Base-by-base conservation (phyloP, 768 basidiomycete genomes). In the Auricularia sp. region DNA sequence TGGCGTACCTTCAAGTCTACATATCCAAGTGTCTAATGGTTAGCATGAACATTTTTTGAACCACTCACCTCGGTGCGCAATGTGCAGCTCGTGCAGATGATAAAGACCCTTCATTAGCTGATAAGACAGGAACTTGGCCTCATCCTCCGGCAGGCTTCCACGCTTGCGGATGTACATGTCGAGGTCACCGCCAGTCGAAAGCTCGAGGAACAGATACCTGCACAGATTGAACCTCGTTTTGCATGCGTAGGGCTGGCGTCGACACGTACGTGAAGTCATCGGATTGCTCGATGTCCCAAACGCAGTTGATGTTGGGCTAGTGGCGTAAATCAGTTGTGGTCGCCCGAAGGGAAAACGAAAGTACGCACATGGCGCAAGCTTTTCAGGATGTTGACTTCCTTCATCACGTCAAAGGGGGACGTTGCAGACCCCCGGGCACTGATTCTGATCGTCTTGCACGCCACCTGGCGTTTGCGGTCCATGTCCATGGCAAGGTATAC, bases 111-210 rank as follows among this genome's bases (percentile, higher is more conserved):
- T 80, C n/a, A 92, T 74, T 21, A 92, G 74, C 73, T 93, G 91
- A 69, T 83, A 92, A 80, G 88, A 88, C 63, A 91, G 85, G 71
- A 90, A 93, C 74, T 92, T 91, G 6, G 87, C 85, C 74, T 93
- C 91, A 16, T 88, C 87, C 76, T 92, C 89, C 67, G 84, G 85
- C 18, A 93, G 78, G 33, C 82, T 81, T 18, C 81, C 76, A 66
- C 85, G 81, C 64, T 80, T 85, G 16, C 83, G 85, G 68, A 93
- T 88, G 73, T 92, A 92, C 2, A 89, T 89, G 73, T 92, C 92
- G n/a, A 93, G 81, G 70, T 93, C 91, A 29, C 90, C 91, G 10
- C 91, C 90, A 0, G 90, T 92, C 69, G 89, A 92, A 7, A 93
- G 79, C 73, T 93, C 87, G 39, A 93, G 84, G 74, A 93, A 92